phyloP scores from a whole-genome alignment of 2,329 filamentous ascomycete genomes.

The Pseudogymnoascus sp. region DNA sequence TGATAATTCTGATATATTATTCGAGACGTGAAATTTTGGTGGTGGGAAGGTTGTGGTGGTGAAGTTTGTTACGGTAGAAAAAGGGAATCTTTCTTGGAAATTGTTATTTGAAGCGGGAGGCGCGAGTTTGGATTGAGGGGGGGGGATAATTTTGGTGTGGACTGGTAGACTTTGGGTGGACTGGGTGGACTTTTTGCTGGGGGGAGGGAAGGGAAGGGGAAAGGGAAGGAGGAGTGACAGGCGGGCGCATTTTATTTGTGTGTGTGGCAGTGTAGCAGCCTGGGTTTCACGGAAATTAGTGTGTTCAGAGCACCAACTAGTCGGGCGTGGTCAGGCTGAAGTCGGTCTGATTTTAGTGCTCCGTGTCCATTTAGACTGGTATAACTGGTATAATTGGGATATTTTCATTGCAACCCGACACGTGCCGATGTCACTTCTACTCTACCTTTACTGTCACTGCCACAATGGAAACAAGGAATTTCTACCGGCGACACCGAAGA shows the following conservation, averaged over 20 bases:
- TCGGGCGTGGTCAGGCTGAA: not conserved
- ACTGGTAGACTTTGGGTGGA: not conserved
- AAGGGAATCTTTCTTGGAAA: constrained; percentile 1
- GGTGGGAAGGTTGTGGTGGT: not conserved
- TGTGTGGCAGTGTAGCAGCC: not conserved
- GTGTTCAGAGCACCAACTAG: not conserved
- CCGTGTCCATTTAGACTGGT: not conserved
- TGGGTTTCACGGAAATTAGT: constrained; percentile 2
- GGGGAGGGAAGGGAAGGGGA: not conserved
- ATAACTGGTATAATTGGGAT: not conserved
- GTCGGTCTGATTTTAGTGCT: not conserved
- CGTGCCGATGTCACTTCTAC: not conserved
- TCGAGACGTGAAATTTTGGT: not conserved
- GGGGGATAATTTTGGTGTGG: not conserved
- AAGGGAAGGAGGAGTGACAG: too few relatives aligned
- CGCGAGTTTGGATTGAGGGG: not conserved
- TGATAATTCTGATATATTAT: not conserved
- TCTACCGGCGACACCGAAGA: not conserved
- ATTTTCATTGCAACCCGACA: not conserved
- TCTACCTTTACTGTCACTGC: not conserved
- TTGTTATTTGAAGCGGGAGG: not conserved
- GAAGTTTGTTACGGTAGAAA: not conserved
- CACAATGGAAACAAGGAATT: not conserved
- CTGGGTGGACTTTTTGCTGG: too few relatives aligned
- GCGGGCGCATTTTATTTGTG: not conserved